Percentiles rank a stretch among this genome's conserved stretches.
Conservation (phyloP, 108 stramenopile species). For the Cylindrotheca closterium region DNA sequence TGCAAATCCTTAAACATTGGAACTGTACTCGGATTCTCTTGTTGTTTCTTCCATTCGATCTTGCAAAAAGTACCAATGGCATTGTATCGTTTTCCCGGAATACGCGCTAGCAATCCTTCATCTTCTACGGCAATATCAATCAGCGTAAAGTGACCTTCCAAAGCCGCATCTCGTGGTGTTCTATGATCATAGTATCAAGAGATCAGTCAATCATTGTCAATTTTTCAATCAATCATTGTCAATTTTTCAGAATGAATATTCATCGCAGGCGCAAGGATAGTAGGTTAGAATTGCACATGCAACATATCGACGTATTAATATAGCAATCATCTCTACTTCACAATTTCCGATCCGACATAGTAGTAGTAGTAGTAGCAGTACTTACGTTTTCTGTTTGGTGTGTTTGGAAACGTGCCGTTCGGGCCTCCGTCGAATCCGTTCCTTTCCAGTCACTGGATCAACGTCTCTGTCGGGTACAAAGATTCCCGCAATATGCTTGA, state of each 20-base stretch:
- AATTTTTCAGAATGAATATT: too few relatives aligned
- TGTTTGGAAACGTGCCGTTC: constrained; percentile 10
- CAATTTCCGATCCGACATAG: too few relatives aligned
- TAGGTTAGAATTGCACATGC: too few relatives aligned
- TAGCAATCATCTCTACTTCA: too few relatives aligned
- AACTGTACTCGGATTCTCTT: constrained; percentile 47
- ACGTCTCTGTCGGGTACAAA: constrained; percentile 32
- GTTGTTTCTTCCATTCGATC: constrained; percentile 64
- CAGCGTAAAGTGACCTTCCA: constrained; percentile 36
- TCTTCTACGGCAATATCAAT: constrained; percentile 18
- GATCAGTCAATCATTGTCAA: too few relatives aligned
- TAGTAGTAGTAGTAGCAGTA: too few relatives aligned
- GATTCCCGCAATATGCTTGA: constrained; percentile 27
- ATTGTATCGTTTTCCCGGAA: not conserved
- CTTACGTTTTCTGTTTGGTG: constrained; percentile 24
- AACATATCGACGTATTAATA: too few relatives aligned
- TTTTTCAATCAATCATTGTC: too few relatives aligned
- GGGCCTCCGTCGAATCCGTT: constrained; percentile 25
- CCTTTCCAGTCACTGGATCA: constrained; percentile 21
- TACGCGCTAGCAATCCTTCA: not conserved
- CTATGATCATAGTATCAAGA: constrained; percentile 6
- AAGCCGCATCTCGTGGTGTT: constrained; percentile 22
- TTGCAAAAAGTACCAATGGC: constrained; percentile 43
- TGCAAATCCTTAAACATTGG: constrained; percentile 56
- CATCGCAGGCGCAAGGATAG: too few relatives aligned